Conservation (phyloP, 1,284 basidiomycete genomes). For the Dichomitus squalens region DNA sequence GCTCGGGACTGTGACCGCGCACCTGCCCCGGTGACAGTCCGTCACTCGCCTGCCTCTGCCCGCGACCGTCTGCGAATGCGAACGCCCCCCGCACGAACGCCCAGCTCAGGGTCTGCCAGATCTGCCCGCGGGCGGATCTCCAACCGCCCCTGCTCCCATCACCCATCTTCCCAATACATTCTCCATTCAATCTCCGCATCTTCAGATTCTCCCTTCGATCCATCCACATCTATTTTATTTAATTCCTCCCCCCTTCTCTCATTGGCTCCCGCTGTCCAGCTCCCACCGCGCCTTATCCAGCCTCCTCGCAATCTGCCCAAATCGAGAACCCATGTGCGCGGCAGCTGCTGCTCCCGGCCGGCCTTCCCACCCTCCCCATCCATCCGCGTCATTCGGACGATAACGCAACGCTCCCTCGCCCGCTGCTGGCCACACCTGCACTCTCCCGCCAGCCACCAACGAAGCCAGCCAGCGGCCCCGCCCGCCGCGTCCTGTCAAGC, state of each 20-base stretch:
- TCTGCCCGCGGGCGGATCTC: slow-evolving; percentile 20
- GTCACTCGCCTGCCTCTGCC: not conserved
- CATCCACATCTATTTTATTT: slow-evolving; percentile 14
- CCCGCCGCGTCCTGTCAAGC: slow-evolving; percentile 1
- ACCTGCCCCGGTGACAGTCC: too few species aligned
- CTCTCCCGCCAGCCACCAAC: not conserved
- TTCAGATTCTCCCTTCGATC: slow-evolving; percentile 15
- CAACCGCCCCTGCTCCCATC: slow-evolving; percentile 12
- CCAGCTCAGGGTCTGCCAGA: slow-evolving; percentile 23
- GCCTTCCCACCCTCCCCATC: slow-evolving; percentile 10
- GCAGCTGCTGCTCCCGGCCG: slow-evolving; percentile 4
- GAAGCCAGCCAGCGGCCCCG: not conserved
- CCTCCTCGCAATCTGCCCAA: slow-evolving; percentile 26
- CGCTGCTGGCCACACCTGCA: not conserved
- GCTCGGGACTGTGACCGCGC: not conserved
- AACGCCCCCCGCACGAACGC: not conserved
- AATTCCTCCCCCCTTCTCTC: slow-evolving; percentile 17
- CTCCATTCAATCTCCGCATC: slow-evolving; percentile 24
- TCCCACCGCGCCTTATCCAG: slow-evolving; percentile 9
- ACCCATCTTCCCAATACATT: slow-evolving; percentile 20
- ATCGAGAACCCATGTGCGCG: slow-evolving; percentile 14
- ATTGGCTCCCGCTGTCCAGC: slow-evolving; percentile 13
- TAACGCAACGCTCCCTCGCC: slow-evolving; percentile 15
- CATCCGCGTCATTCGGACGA: slow-evolving; percentile 27
- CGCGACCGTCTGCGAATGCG: slow-evolving; percentile 3